phyloP scores from a whole-genome alignment of 768 basidiomycete species.

The Podaxis carcinomalis region DNA sequence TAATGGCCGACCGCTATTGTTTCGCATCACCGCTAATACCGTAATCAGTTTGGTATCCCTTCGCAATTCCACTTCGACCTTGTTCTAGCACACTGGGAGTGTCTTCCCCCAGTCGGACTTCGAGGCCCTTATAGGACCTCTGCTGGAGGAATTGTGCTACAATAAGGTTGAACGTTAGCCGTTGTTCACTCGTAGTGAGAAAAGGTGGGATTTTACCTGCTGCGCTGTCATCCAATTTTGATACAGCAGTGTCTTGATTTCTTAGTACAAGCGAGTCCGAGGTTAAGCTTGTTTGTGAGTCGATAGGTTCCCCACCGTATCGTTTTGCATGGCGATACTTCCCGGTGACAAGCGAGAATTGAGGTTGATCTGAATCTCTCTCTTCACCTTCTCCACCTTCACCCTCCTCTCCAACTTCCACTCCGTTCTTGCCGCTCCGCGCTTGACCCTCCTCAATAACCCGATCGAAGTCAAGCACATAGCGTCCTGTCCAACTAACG shows the following conservation, averaged over 20 bases:
- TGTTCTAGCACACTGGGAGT: slow-evolving; percentile 80
- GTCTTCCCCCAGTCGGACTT: slow-evolving; percentile 72
- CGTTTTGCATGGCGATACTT: slow-evolving; percentile 76
- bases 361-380: slow-evolving; percentile 64
- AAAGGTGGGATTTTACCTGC: slow-evolving; percentile 45
- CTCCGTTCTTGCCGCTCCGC: neutral
- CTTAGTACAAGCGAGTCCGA: slow-evolving; percentile 48
- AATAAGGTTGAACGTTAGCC: slow-evolving; percentile 5
- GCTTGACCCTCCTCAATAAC: slow-evolving; percentile 34
- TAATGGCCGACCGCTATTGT: neutral
- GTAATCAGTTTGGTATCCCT: slow-evolving; percentile 70
- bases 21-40: neutral
- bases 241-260: slow-evolving; percentile 58
- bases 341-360: slow-evolving; percentile 85
- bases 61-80: slow-evolving; percentile 85
- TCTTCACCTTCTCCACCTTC: slow-evolving; percentile 27
- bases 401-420: slow-evolving; percentile 12
- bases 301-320: slow-evolving; percentile 37
- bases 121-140: slow-evolving; percentile 79
- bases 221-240: slow-evolving; percentile 57
- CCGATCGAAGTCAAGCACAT: slow-evolving; percentile 73
- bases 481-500: slow-evolving; percentile 69
- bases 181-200: neutral
- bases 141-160: slow-evolving; percentile 67
- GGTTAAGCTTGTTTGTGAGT: neutral